Evolutionary conservation across 2,329 filamentous ascomycete species (phyloP), one percentile per base, ranked within the genome.

Genomic region (Elsinoe ampelina): DNA sequence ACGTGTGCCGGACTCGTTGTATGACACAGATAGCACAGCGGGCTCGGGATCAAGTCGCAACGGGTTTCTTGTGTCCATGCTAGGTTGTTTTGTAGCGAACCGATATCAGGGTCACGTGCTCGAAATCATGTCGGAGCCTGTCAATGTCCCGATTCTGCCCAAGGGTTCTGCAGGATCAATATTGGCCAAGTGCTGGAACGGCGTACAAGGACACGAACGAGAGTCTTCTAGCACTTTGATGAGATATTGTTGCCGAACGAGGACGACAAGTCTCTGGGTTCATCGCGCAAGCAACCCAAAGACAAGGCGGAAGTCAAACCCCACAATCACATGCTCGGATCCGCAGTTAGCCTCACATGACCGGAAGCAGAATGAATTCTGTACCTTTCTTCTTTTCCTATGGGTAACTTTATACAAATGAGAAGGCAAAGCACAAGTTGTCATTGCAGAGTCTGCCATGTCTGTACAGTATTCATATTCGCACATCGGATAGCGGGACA

Each of bases 51-150:
- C 83, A 52, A 83, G 82, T 74, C 95, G 89, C 67, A 97, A 89
- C 57, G 87, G 82, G 54, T 86, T 87, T 58, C 92, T 81, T 42
- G 90, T 95, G 70, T 97, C 93, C 93, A 97, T 98, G 15, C n/a
- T 52, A 20, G 17, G 15, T 20, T 8, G 39, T 10, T 3, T 11
- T 15, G 7, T 11, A 10, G 17, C 26, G 8, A 22, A 22, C 13
- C 19, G 41, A 45, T 45, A 45, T 45, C 41, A 45, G 10, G 8
- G 19, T 45, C 41, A 45, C 41, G 20, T 45, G 41, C 41, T 34
- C 19, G 30, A n/a, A 19, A 17, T 50, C 26, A 34, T 50, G 45
- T n/a, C 26, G 26, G 4, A 30, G 26, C 7, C 26, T 30, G 26
- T 50, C 3, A 26, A 12, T 50, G 10, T n/a, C 45, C 26, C 8